Evolutionary conservation across 257 asterid species (phyloP).

Genomic region (Gentiana straminea): DNA sequence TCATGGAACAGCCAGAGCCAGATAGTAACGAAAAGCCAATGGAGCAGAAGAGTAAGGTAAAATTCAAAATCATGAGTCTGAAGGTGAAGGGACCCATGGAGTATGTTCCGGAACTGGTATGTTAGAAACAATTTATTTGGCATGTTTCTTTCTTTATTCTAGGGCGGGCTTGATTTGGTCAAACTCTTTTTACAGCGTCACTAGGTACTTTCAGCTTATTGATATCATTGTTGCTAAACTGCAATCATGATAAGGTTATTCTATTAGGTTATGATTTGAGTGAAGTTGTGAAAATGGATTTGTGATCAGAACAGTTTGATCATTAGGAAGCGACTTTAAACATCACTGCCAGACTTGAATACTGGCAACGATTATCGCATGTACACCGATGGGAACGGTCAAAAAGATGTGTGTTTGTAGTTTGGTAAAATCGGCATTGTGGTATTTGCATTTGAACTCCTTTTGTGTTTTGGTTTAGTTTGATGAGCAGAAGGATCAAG

Average conservation of each 20-base stretch:
- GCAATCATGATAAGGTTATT: too few species aligned
- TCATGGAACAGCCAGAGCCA: conserved; percentile 84
- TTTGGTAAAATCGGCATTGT: background rate
- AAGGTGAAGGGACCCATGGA: conserved; percentile 88
- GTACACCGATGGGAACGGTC: too few species aligned
- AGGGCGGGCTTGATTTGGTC: background rate
- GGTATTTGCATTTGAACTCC: background rate
- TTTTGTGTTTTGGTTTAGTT: conserved; percentile 40
- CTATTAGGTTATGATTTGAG: too few species aligned
- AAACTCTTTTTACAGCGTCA: too few species aligned
- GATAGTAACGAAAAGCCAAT: conserved; percentile 86
- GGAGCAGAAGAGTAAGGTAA: conserved; percentile 87
- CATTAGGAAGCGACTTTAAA: too few species aligned
- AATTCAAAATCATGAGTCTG: conserved; percentile 92
- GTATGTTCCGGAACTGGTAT: conserved; percentile 86
- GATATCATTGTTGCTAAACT: too few species aligned
- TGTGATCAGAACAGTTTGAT: too few species aligned
- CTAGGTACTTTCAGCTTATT: too few species aligned
- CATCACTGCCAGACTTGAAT: too few species aligned
- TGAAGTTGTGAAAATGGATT: too few species aligned
- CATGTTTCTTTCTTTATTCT: background rate
- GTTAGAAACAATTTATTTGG: conserved; percentile 17
- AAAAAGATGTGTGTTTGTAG: too few species aligned
- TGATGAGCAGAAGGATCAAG: conserved; percentile 88
- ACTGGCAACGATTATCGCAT: too few species aligned